Base-by-base conservation (phyloP, 2,329 filamentous ascomycete species). In the Bipolaris oryzae region DNA sequence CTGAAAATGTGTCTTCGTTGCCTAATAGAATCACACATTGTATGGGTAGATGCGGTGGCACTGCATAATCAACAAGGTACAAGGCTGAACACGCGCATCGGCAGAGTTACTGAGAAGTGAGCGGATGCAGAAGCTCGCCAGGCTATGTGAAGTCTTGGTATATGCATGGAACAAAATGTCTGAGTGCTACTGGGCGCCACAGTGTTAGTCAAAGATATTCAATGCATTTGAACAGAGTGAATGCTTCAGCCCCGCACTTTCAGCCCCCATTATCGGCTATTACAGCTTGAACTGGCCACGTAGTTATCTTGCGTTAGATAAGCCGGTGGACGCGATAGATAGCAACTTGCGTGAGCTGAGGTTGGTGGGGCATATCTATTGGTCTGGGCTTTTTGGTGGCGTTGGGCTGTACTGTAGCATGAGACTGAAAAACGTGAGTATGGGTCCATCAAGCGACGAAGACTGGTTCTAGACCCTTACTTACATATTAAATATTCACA, bases 181-280 rank as follows among this genome's bases (percentile, higher is more conserved):
- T 49, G 3, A 28, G 28, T 28, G 33, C 11, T 31, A 38, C 31
- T 47, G 39, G 45, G 37, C 31, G 33, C 28, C 21, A 42, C 21
- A 23, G 11, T 20, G 16, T 34, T 16, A 9, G 10, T 3, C 18
- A n/a, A 18, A 50, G 33, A 7, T 35, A 31, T 31, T 54, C 21
- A 20, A 28, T 50, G 50, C 23, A 31, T 50, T 49, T 54, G 35
- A 28, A 54, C 37, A n/a, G 20, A 34, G 15, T 9, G 28, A 10
- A 31, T 39, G 20, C 34, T 38, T 21, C 23, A 37, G 18, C 37
- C 45, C 45, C 31, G 28, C 51, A 54, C 44, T 50, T 54, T 37
- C 44, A 38, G 51, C 51, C 44, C 50, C 51, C 44, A 50, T 54
- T 20, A 28, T 43, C 51, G 51, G 45, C 31, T 38, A 35, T 43